Conservation (phyloP, 176 grass and related monocot species). For the Saccharum spontaneum region DNA sequence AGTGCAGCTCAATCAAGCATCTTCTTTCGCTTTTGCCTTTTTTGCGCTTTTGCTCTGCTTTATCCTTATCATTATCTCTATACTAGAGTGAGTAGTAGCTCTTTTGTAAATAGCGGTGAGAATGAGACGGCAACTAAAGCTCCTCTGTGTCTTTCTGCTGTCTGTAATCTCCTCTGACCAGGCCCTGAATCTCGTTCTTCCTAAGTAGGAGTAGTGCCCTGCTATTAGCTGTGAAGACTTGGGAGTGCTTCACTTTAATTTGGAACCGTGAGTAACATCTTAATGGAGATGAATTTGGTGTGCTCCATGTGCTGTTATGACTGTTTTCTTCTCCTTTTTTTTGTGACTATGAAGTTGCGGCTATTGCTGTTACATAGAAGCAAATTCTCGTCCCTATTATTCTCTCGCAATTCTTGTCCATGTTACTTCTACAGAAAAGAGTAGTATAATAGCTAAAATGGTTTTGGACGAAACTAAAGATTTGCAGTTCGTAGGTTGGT, state of each 20-base stretch:
- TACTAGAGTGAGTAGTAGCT: background rate
- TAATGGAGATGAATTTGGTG: background rate
- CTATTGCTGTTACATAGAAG: too few relatives aligned
- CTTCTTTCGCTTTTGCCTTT: background rate
- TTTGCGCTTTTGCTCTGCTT: background rate
- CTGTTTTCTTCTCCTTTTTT: too few relatives aligned
- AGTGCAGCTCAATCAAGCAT: background rate
- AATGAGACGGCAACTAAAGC: conserved; percentile 13
- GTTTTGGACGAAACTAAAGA: too few relatives aligned
- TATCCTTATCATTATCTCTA: background rate
- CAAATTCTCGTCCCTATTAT: too few relatives aligned
- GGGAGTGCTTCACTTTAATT: background rate
- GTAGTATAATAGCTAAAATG: background rate
- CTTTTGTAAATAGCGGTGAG: conserved; percentile 18
- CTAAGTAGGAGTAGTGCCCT: too few relatives aligned
- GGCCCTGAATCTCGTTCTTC: conserved; percentile 22
- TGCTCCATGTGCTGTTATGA: background rate
- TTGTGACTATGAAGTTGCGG: background rate
- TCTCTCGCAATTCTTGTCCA: background rate
- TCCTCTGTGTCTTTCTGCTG: background rate
- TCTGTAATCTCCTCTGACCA: background rate
- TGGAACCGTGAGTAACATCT: background rate
- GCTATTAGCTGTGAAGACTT: background rate
- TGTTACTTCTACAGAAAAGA: background rate
- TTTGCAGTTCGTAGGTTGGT: too few relatives aligned